Percentiles rank a stretch among this genome's conserved stretches.
These are phyloP conservation scores for Lichtheimia hyalospora DNA, from an alignment of 371 early-diverging fungal species.

Conservation along the genomic window DNA sequence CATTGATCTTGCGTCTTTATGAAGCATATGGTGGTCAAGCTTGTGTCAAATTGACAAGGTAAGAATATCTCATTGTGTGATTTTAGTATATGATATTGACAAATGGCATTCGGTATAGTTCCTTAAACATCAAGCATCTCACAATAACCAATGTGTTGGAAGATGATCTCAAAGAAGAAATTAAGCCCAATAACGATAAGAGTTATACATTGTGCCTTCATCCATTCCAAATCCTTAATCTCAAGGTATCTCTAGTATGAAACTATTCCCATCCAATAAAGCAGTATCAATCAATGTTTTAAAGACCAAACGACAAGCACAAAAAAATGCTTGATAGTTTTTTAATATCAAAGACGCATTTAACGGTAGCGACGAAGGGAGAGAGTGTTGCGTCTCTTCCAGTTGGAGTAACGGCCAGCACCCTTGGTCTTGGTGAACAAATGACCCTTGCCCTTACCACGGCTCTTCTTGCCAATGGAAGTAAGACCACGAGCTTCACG, in stretches of 20 bases:
- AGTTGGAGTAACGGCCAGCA: constrained; percentile 40
- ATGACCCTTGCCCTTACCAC: constrained; percentile 98
- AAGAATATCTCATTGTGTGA: constrained; percentile 1
- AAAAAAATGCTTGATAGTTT: no score
- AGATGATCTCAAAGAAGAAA: constrained; percentile 26
- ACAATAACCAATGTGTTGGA: constrained; percentile 51
- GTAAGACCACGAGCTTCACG: constrained; percentile 99
- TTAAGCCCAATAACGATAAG: not conserved
- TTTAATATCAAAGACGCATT: constrained; percentile 14
- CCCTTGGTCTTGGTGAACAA: constrained; percentile 81
- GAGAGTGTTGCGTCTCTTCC: constrained; percentile 73
- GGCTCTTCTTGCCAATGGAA: constrained; percentile 95
- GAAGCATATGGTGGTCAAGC: constrained; percentile 94
- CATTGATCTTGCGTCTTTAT: constrained; percentile 80
- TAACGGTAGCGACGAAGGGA: constrained; percentile 80
- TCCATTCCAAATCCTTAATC: constrained; percentile 54
- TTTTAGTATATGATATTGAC: not conserved
- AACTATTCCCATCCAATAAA: not conserved
- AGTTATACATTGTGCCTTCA: constrained; percentile 15
- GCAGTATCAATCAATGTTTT: no score
- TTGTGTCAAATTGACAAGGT: constrained; percentile 59
- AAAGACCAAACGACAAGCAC: no score
- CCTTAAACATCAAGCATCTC: constrained; percentile 29
- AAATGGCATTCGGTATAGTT: constrained; percentile 17
- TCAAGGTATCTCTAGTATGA: constrained; percentile 23